These are phyloP conservation scores for Grifola frondosa DNA, from an alignment of 1,284 basidiomycete species.

Conservation along the genomic window DNA sequence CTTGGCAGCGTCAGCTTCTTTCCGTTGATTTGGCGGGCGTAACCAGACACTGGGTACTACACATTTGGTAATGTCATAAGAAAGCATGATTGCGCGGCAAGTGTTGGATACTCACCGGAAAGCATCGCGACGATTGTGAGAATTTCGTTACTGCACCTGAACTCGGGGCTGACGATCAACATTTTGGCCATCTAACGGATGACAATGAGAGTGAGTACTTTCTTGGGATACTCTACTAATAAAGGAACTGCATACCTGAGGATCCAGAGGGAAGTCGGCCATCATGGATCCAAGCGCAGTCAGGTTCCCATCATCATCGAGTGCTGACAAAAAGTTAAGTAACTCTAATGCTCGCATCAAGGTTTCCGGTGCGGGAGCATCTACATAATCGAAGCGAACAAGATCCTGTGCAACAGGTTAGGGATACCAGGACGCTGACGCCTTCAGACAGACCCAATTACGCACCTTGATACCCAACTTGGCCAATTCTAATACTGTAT, in stretches of 20 bases:
- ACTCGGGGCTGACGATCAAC: constrained; percentile 92
- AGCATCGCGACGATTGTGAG: constrained; percentile 96
- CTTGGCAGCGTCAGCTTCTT: constrained; percentile 92
- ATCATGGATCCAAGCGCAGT: constrained; percentile 89
- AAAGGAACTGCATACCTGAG: constrained; percentile 59
- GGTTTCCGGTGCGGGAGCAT: constrained; percentile 95
- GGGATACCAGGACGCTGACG: background rate
- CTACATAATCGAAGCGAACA: constrained; percentile 93
- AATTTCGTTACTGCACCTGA: constrained; percentile 95
- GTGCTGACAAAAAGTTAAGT: constrained; percentile 88
- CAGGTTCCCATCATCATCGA: constrained; percentile 94
- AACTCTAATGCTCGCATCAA: constrained; percentile 97
- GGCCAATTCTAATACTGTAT: constrained; percentile 91
- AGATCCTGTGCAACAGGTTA: constrained; percentile 57
- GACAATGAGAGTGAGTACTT: background rate
- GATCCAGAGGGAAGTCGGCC: constrained; percentile 98
- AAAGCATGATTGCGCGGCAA: background rate
- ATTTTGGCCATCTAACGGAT: constrained; percentile 83
- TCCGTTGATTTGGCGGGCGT: constrained; percentile 83
- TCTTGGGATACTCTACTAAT: background rate
- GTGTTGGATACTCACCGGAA: constrained; percentile 56
- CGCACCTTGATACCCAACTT: constrained; percentile 85
- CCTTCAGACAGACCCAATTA: background rate
- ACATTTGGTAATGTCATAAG: background rate
- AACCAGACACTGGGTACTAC: constrained; percentile 93